Conservation (phyloP, 345 rosid species). For the Hibiscus trionum region DNA sequence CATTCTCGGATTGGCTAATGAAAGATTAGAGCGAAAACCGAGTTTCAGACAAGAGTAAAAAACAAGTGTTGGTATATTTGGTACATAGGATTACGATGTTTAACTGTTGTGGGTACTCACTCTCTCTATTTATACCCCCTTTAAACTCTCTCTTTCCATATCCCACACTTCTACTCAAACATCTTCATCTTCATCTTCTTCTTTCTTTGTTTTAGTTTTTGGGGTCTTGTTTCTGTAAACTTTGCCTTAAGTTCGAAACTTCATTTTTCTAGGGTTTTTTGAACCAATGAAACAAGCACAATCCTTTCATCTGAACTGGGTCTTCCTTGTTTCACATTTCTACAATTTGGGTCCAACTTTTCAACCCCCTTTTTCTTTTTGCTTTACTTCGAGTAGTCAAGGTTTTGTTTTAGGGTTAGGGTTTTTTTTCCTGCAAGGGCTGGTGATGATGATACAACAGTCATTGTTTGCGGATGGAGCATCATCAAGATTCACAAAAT, state of each 20-base stretch:
- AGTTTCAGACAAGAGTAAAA: slow-evolving; percentile 24
- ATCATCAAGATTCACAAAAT: slow-evolving; percentile 88
- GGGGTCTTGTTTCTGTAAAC: background rate
- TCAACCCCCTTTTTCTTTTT: background rate
- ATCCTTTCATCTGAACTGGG: too few relatives aligned
- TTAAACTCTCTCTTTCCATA: slow-evolving; percentile 6
- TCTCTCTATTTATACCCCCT: slow-evolving; percentile 29
- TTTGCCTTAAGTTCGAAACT: background rate
- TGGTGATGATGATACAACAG: slow-evolving; percentile 25
- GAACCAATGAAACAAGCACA: background rate
- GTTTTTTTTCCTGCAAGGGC: slow-evolving; percentile 8
- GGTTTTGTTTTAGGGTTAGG: slow-evolving; percentile 25
- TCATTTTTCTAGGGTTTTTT: background rate
- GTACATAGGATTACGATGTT: slow-evolving; percentile 48
- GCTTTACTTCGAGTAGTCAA: background rate
- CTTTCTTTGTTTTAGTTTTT: background rate
- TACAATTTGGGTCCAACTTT: background rate
- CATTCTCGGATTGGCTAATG: slow-evolving; percentile 15
- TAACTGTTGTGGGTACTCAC: slow-evolving; percentile 40
- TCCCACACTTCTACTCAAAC: background rate
- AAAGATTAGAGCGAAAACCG: slow-evolving; percentile 3
- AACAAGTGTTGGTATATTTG: slow-evolving; percentile 30
- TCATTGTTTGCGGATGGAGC: slow-evolving; percentile 73
- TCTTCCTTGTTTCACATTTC: background rate
- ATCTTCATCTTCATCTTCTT: background rate